Evolutionary conservation across 139 green algal species (phyloP).

Genomic region (Yamagishiella unicocca): DNA sequence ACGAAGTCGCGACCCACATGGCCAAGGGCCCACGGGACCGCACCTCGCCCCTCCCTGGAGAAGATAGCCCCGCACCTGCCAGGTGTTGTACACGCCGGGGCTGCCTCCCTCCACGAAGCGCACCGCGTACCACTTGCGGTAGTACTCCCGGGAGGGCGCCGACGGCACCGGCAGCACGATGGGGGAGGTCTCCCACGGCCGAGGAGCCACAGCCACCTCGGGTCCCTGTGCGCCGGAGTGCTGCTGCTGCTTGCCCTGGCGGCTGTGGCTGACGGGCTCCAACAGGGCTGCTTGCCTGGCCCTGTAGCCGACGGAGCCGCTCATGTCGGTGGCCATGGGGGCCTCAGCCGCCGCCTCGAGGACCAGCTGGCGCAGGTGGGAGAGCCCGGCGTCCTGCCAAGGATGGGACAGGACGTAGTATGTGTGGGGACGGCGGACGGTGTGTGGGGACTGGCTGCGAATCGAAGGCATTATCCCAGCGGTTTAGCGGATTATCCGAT

Average conservation of each 20-base stretch:
- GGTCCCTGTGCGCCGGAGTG: not conserved
- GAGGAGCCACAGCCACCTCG: not conserved
- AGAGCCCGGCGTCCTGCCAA: not conserved
- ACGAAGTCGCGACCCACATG: not conserved
- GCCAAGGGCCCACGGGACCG: too few species aligned
- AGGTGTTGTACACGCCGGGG: constrained; percentile 21
- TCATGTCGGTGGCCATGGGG: too few species aligned
- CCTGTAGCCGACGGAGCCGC: too few species aligned
- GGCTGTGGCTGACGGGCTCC: not conserved
- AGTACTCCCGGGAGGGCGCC: constrained; percentile 8
- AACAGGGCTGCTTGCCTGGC: too few species aligned
- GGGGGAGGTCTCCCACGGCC: not conserved
- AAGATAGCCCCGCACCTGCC: constrained; percentile 25
- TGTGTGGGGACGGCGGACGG: not conserved
- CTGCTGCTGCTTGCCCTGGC: not conserved
- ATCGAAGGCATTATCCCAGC: not conserved
- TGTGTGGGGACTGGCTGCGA: not conserved
- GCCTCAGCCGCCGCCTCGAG: too few species aligned
- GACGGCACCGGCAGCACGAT: not conserved
- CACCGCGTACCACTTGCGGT: constrained; percentile 33
- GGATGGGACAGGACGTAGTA: not conserved
- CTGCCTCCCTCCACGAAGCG: constrained; percentile 22
- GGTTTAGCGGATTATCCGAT: not conserved
- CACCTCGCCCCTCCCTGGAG: too few species aligned
- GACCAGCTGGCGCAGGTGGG: not conserved